These are phyloP conservation scores for Colletotrichum sp. DNA, from an alignment of 2,329 filamentous ascomycete species.

Conservation along the genomic window DNA sequence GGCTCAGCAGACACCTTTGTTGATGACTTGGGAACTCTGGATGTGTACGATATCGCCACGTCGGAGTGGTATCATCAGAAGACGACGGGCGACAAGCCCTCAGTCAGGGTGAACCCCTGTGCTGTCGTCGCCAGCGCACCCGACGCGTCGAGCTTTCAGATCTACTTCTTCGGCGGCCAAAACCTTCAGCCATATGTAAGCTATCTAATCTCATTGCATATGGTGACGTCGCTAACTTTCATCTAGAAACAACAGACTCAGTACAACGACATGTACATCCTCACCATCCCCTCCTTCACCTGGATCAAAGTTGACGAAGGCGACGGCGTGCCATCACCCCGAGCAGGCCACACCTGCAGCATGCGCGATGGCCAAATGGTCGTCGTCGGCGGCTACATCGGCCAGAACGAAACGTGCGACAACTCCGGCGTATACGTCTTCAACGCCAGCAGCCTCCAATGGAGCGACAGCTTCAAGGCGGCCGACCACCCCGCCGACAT, in stretches of 20 bases:
- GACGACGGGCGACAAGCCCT: constrained; percentile 66
- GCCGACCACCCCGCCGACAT: constrained; percentile 52
- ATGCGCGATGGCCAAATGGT: constrained; percentile 75
- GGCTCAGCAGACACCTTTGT: constrained; percentile 73
- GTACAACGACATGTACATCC: constrained; percentile 77
- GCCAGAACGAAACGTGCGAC: constrained; percentile 66
- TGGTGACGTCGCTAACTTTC: not conserved
- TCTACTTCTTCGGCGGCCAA: constrained; percentile 81
- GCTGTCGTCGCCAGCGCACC: constrained; percentile 72
- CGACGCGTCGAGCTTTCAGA: constrained; percentile 76
- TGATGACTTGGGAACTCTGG: constrained; percentile 57
- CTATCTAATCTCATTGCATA: no score
- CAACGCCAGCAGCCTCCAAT: constrained; percentile 68
- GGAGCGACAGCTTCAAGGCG: constrained; percentile 67
- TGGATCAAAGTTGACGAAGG: constrained; percentile 69
- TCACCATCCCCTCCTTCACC: constrained; percentile 74
- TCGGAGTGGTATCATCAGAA: constrained; percentile 77
- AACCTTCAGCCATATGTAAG: constrained; percentile 68
- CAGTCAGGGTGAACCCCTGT: constrained; percentile 74
- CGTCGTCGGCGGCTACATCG: constrained; percentile 73
- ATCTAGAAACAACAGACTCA: constrained; percentile 50
- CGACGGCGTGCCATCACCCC: constrained; percentile 58
- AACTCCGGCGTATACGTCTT: constrained; percentile 75
- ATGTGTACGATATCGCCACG: constrained; percentile 78
- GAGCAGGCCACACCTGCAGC: constrained; percentile 73